Percentiles rank a stretch among this genome's conserved stretches.
phyloP scores from a whole-genome alignment of 2,329 filamentous ascomycete genomes.

The Fusarium brevicatenulatum region DNA sequence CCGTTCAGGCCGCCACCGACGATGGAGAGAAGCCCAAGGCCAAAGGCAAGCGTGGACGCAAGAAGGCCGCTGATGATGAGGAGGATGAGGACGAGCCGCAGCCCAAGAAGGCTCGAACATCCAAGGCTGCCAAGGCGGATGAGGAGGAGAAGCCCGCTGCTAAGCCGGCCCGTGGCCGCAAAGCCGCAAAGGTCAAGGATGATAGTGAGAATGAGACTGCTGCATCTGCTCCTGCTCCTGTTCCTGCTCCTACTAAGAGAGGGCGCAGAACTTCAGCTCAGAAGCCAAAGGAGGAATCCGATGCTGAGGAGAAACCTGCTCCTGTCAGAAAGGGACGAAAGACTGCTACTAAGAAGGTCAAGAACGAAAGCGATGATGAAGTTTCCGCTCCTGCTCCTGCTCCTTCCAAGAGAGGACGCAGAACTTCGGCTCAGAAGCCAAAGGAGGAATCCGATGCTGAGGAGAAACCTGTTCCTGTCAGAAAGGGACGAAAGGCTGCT shows the following conservation, averaged over 20 bases:
- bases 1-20: slow-evolving; percentile 40
- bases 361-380: not conserved
- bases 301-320: slow-evolving; percentile 24
- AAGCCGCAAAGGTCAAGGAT: slow-evolving; percentile 36
- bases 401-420: slow-evolving; percentile 45
- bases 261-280: slow-evolving; percentile 28
- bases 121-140: slow-evolving; percentile 36
- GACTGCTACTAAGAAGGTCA: slow-evolving; percentile 31
- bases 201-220: slow-evolving; percentile 35
- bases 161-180: slow-evolving; percentile 40
- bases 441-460: slow-evolving; percentile 28
- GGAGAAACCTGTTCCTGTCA: slow-evolving; percentile 27
- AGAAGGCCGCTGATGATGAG: slow-evolving; percentile 50
- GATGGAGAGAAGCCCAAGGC: slow-evolving; percentile 45
- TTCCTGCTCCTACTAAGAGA: slow-evolving; percentile 46
- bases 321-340: slow-evolving; percentile 28
- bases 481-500: slow-evolving; percentile 25
- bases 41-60: slow-evolving; percentile 49
- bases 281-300: slow-evolving; percentile 31
- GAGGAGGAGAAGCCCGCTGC: slow-evolving; percentile 34
- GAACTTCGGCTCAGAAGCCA: slow-evolving; percentile 23
- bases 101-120: slow-evolving; percentile 51
- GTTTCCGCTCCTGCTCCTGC: slow-evolving; percentile 28
- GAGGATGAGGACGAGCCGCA: slow-evolving; percentile 50
- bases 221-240: slow-evolving; percentile 37